Conservation (phyloP, 1,284 basidiomycete species). For the Apiotrichum gracile region DNA sequence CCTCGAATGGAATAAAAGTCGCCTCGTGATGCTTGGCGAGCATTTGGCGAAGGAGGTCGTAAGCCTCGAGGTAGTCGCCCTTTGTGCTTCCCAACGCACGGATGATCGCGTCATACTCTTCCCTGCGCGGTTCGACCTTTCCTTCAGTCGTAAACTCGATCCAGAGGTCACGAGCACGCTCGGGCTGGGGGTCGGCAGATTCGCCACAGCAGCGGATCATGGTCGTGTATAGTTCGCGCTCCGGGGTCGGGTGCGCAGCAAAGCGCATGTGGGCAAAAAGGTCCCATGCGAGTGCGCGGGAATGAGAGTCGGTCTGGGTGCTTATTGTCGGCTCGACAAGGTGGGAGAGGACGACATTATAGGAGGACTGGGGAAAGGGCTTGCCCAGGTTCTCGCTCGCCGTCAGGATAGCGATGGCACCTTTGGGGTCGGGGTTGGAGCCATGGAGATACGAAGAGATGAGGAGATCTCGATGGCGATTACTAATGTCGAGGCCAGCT, state of each 20-base stretch:
- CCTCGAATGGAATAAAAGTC: constrained; percentile 28
- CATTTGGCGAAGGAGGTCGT: constrained; percentile 74
- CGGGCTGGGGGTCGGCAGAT: constrained; percentile 61
- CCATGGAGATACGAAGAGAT: constrained; percentile 24
- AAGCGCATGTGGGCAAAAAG: constrained; percentile 94
- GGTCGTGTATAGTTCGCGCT: constrained; percentile 64
- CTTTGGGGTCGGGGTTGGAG: constrained; percentile 20
- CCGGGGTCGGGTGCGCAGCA: constrained; percentile 77
- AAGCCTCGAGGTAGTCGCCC: constrained; percentile 65
- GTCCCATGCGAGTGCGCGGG: constrained; percentile 74
- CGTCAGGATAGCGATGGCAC: constrained; percentile 40
- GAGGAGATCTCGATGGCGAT: constrained; percentile 28
- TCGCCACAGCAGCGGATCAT: constrained; percentile 85
- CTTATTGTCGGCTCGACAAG: constrained; percentile 27
- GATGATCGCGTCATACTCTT: constrained; percentile 77
- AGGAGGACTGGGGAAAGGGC: constrained; percentile 45
- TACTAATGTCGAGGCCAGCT: constrained; percentile 18
- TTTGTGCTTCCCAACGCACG: constrained; percentile 56
- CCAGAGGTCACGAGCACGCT: constrained; percentile 88
- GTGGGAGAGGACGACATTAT: constrained; percentile 40
- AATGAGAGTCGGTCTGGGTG: constrained; percentile 23
- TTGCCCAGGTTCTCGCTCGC: constrained; percentile 38
- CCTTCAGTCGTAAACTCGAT: constrained; percentile 76
- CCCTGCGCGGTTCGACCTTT: constrained; percentile 57
- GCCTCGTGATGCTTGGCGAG: constrained; percentile 58